Base-by-base conservation (phyloP, 2,329 filamentous ascomycete genomes). In the Calonectria pteridis region DNA sequence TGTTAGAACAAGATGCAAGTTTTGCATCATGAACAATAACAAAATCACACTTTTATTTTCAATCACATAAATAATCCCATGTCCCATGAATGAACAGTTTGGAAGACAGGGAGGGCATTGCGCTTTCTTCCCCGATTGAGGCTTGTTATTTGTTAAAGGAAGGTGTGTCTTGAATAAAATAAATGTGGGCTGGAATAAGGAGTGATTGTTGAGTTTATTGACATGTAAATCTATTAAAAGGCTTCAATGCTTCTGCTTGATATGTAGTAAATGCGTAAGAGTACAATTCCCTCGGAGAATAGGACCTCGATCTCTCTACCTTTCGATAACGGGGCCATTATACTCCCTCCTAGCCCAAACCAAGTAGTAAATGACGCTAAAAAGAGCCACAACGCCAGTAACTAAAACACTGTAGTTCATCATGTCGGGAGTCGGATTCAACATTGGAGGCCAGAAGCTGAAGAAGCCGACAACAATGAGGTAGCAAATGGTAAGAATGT, bases 401-500 rank as follows among this genome's bases (percentile, higher is more conserved):
- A 89, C 84, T 3, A 89, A 75, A 11, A 87, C 80, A 28, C 84
- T 86, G 75, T 85, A 90, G 78, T 90, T 90, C 84, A 88, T 87
- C 16, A 82, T 85, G 0, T 81, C 78, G 0, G 84, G 78, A 0
- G 78, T 83, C 4, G 73, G 77, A 2, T 81, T 67, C 2, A 78
- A n/a, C 73, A 79, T 74, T 0, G 85, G 84, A 0, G 84, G 89
- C 87, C 87, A 90, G 59, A 91, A 89, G 28, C 85, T 87, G 85
- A 89, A 92, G 81, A 92, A 91, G 14, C 89, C 86, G 2, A 91
- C 84, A 50, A 91, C 87, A 1, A 88, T 71, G 79, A 89, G 86
- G 77, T 91, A 92, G 3, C 84, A 64, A 76, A 88, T 89, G 1
- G 89, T 87, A 64, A 90, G 88, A 1, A 84, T 78, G 71, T 92